phyloP scores from a whole-genome alignment of 2,329 filamentous ascomycete species.

The Trichophyton verrucosum region DNA sequence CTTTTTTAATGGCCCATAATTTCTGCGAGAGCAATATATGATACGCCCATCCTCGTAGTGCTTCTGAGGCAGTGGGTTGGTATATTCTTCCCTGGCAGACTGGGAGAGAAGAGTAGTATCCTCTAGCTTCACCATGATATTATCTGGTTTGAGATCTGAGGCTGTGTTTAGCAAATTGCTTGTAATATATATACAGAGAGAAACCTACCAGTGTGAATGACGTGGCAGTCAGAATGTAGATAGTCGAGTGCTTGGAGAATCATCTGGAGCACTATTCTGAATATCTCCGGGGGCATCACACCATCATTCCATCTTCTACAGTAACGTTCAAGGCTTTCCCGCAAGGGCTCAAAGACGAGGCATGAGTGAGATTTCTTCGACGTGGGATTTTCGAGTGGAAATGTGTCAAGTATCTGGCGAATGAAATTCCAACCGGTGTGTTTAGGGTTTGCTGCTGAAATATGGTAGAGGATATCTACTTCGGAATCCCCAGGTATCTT shows the following conservation, averaged over 20 bases:
- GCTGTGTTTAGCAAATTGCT: background rate
- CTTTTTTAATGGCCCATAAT: conserved; percentile 18
- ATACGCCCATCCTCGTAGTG: conserved; percentile 18
- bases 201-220: conserved; percentile 33
- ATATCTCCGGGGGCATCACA: conserved; percentile 21
- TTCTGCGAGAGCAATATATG: conserved; percentile 25
- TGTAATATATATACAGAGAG: background rate
- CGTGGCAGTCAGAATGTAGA: conserved; percentile 30
- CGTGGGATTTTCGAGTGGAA: conserved; percentile 15
- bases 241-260: conserved; percentile 32
- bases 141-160: conserved; percentile 32
- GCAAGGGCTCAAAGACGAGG: conserved; percentile 27
- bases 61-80: conserved; percentile 23
- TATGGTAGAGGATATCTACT: conserved; percentile 12
- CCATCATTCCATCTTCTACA: conserved; percentile 16
- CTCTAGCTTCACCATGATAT: conserved; percentile 28
- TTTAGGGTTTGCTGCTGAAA: conserved; percentile 10
- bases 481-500: conserved; percentile 14
- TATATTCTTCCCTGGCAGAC: conserved; percentile 19
- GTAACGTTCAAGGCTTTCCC: conserved; percentile 26
- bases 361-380: conserved; percentile 20
- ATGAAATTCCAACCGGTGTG: conserved; percentile 24
- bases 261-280: conserved; percentile 24
- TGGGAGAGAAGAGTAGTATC: conserved; percentile 17
- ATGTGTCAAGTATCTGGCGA: conserved; percentile 23